phyloP scores from a whole-genome alignment of 163 green algal species.

The Scenedesmus sp. region DNA sequence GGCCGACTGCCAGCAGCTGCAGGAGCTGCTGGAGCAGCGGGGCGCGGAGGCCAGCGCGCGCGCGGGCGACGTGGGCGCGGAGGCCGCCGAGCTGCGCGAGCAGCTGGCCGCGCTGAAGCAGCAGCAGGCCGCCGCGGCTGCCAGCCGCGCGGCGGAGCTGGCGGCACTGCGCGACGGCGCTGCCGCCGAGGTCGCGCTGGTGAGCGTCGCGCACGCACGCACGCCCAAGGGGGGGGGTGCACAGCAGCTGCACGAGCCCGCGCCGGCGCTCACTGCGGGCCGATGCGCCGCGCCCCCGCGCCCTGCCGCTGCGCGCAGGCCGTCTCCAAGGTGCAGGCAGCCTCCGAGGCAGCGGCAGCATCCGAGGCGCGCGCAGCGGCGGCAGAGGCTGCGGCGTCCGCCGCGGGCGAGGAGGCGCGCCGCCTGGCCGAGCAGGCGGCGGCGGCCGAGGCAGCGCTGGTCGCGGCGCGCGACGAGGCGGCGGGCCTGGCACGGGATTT shows the following conservation, averaged over 20 bases:
- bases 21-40: conserved; percentile 9
- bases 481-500: not conserved
- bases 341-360: not conserved
- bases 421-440: not conserved
- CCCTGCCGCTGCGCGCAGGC: conserved; percentile 3
- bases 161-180: conserved; percentile 35
- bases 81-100: conserved; percentile 18
- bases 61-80: too few relatives aligned
- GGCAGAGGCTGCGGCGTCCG: conserved; percentile 12
- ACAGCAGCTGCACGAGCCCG: too few relatives aligned
- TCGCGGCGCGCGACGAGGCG: not conserved
- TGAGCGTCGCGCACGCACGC: too few relatives aligned
- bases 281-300: too few relatives aligned
- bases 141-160: conserved; percentile 18
- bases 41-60: not conserved
- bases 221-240: too few relatives aligned
- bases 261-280: too few relatives aligned
- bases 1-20: conserved; percentile 20
- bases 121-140: conserved; percentile 21
- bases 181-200: conserved; percentile 35
- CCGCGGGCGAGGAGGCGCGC: not conserved
- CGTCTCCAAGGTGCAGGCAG: conserved; percentile 4
- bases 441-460: not conserved
- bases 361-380: conserved; percentile 8
- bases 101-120: conserved; percentile 33